Conservation (phyloP, 2,329 filamentous ascomycete species). For the Rhynchosporium secalis region DNA sequence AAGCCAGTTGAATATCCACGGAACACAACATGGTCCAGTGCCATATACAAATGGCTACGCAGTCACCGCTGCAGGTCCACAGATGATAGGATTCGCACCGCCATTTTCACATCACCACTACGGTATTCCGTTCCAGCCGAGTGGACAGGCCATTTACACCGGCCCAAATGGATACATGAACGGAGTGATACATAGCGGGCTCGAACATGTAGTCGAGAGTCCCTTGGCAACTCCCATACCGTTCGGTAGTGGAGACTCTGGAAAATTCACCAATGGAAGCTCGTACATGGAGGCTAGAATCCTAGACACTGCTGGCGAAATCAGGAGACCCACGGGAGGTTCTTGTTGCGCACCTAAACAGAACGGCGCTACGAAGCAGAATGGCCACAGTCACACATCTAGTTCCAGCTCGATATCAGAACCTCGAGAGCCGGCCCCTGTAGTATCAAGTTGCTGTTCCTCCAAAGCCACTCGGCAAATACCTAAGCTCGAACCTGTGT, state of each 20-base stretch:
- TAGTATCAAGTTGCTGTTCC: constrained; percentile 43
- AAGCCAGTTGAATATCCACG: constrained; percentile 51
- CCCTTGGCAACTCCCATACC: constrained; percentile 29
- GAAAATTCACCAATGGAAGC: constrained; percentile 22
- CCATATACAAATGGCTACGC: constrained; percentile 32
- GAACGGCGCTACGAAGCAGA: constrained; percentile 26
- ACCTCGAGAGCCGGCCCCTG: constrained; percentile 16
- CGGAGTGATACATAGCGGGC: constrained; percentile 21
- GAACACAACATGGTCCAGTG: constrained; percentile 32
- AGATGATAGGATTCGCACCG: constrained; percentile 29
- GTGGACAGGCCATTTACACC: constrained; percentile 23
- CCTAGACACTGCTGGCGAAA: not conserved
- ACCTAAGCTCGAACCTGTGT: constrained; percentile 27
- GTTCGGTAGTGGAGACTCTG: constrained; percentile 22
- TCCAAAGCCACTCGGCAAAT: constrained; percentile 31
- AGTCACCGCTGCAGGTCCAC: constrained; percentile 23
- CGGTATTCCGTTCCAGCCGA: constrained; percentile 29
- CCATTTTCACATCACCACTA: constrained; percentile 32
- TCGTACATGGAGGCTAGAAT: constrained; percentile 13
- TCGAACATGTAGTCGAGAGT: constrained; percentile 33
- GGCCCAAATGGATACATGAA: constrained; percentile 29
- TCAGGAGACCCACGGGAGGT: constrained; percentile 18
- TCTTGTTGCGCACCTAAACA: constrained; percentile 32
- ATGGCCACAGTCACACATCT: constrained; percentile 31
- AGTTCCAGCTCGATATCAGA: constrained; percentile 22